Conservation (phyloP, 192 early-diverging fungal species). For the Chytriomyces sp. region DNA sequence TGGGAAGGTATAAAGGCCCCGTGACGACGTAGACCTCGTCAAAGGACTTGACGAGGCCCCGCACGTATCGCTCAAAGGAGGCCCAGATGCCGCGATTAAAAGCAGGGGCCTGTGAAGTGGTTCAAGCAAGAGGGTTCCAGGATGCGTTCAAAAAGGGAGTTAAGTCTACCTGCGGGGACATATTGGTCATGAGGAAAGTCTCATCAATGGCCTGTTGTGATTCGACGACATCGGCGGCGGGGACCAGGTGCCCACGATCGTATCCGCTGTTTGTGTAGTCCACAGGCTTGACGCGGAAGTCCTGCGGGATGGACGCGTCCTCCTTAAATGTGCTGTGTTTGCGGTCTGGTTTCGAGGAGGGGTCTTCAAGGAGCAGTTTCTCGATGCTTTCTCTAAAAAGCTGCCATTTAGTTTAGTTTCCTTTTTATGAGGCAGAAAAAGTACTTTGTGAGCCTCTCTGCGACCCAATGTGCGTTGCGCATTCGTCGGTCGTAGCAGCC, state of each 20-base stretch:
- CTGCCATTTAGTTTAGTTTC: neutral
- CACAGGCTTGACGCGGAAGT: constrained; percentile 73
- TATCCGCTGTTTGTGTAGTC: constrained; percentile 84
- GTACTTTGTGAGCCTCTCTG: constrained; percentile 25
- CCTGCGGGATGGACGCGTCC: constrained; percentile 68
- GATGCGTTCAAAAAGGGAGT: neutral
- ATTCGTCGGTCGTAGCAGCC: constrained; percentile 17
- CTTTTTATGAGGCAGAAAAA: neutral
- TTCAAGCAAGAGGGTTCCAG: no score
- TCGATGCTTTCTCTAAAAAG: constrained; percentile 4
- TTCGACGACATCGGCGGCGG: constrained; percentile 82
- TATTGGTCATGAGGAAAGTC: constrained; percentile 71
- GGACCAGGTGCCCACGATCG: constrained; percentile 92
- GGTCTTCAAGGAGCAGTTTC: neutral
- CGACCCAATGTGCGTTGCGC: constrained; percentile 29
- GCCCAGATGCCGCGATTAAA: constrained; percentile 97
- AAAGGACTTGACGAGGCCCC: constrained; percentile 69
- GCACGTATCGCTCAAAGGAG: constrained; percentile 79
- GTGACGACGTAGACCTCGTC: constrained; percentile 85
- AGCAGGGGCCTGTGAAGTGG: constrained; percentile 42
- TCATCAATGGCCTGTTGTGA: constrained; percentile 77
- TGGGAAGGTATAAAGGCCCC: constrained; percentile 85
- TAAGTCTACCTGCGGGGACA: constrained; percentile 37
- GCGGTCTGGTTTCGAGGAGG: constrained; percentile 47
- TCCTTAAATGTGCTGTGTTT: constrained; percentile 77